A percentile compares a stretch with the other conserved stretches of the same genome.
Evolutionary conservation across 352 stramenopile genomes (phyloP).

Genomic region (Globisporangium barbulae): DNA sequence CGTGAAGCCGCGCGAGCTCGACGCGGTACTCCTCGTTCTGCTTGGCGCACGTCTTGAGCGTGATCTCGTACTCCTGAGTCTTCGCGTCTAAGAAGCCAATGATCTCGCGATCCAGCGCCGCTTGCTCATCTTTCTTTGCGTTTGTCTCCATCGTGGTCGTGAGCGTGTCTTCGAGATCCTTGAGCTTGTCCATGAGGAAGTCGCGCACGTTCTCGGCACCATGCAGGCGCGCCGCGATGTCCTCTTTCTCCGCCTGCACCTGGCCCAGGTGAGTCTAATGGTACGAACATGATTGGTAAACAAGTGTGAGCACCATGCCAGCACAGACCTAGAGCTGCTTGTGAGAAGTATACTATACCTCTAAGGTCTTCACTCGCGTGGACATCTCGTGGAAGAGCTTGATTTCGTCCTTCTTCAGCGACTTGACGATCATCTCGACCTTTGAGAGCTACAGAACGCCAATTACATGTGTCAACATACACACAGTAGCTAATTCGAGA

Average conservation of each 20-base stretch:
- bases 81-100: conserved; percentile 81
- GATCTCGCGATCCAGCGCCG: conserved; percentile 70
- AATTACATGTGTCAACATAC: neutral
- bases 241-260: conserved; percentile 77
- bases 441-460: conserved; percentile 49
- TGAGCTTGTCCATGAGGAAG: conserved; percentile 85
- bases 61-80: conserved; percentile 71
- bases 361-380: conserved; percentile 62
- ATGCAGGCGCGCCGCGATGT: conserved; percentile 61
- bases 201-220: conserved; percentile 77
- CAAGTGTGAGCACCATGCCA: neutral
- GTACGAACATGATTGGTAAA: neutral
- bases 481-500: no score
- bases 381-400: conserved; percentile 86
- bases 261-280: conserved; percentile 51
- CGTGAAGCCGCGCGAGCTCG: conserved; percentile 45
- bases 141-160: conserved; percentile 46
- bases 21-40: conserved; percentile 49
- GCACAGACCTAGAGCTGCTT: neutral
- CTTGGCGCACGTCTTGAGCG: conserved; percentile 44
- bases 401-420: conserved; percentile 79
- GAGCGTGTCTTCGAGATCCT: conserved; percentile 68
- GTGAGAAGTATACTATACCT: conserved; percentile 28
- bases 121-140: conserved; percentile 66
- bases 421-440: conserved; percentile 74